phyloP scores from a whole-genome alignment of 2,329 filamentous ascomycete genomes.

The Penicillium sp. region DNA sequence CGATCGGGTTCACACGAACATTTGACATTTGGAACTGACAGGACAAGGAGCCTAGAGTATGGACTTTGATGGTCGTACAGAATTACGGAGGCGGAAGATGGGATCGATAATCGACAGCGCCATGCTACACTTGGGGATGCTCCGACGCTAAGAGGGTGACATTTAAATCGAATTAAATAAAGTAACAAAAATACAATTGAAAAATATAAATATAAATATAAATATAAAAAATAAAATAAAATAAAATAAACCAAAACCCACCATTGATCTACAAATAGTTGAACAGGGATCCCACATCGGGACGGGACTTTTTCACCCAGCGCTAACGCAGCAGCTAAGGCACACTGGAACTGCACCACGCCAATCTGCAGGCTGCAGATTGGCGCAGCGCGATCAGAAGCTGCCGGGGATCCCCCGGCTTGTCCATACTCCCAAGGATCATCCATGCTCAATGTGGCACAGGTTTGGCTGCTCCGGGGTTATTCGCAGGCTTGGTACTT shows the following conservation, averaged over 20 bases:
- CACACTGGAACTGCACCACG: conserved; percentile 22
- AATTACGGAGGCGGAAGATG: conserved; percentile 7
- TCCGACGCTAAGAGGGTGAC: conserved; percentile 10
- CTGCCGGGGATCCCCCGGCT: conserved; percentile 21
- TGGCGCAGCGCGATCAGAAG: conserved; percentile 22
- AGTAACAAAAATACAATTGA: neutral
- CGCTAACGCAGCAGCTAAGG: conserved; percentile 10
- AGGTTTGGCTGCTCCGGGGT: neutral
- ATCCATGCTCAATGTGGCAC: conserved; percentile 22
- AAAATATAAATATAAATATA: conserved; percentile 4
- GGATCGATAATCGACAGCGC: conserved; percentile 28
- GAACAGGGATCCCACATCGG: conserved; percentile 26
- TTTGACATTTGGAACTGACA: neutral
- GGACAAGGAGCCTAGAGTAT: too few relatives aligned
- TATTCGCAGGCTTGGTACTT: conserved; percentile 13
- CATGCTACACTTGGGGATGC: conserved; percentile 12
- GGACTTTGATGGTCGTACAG: too few relatives aligned
- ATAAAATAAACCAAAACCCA: conserved; percentile 7
- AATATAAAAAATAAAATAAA: conserved; percentile 6
- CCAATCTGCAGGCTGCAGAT: conserved; percentile 22
- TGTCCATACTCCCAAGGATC: conserved; percentile 23
- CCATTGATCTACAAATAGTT: conserved; percentile 28
- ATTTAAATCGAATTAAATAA: conserved; percentile 9
- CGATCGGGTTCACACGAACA: neutral
- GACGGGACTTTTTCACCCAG: conserved; percentile 3